These are phyloP conservation scores for Lactifluus volemus DNA, from an alignment of 768 basidiomycete genomes.

Conservation along the genomic window DNA sequence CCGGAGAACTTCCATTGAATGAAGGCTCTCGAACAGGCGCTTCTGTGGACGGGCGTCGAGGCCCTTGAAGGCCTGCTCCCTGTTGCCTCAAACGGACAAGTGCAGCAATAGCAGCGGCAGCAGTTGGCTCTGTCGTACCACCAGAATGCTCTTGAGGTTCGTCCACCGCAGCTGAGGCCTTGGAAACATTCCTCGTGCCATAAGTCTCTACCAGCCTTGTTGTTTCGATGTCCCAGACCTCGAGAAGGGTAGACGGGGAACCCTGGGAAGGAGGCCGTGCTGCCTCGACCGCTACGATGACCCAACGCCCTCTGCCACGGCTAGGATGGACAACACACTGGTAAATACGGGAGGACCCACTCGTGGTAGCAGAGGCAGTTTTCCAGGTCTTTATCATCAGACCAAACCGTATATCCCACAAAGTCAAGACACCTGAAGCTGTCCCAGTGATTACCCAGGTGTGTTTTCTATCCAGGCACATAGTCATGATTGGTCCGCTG, in stretches of 20 bases:
- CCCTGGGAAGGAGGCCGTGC: conserved; percentile 28
- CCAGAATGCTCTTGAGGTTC: conserved; percentile 46
- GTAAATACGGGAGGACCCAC: conserved; percentile 51
- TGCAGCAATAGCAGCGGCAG: conserved; percentile 71
- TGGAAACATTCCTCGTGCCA: conserved; percentile 42
- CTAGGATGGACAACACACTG: conserved; percentile 78
- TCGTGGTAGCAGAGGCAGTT: conserved; percentile 47
- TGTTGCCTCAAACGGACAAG: conserved; percentile 64
- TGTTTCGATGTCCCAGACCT: conserved; percentile 92
- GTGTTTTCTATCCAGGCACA: conserved; percentile 77
- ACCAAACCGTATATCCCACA: conserved; percentile 97
- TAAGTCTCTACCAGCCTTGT: conserved; percentile 74
- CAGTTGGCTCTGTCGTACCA: conserved; percentile 49
- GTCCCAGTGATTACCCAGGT: conserved; percentile 90
- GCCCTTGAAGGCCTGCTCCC: conserved; percentile 20
- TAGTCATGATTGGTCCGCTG: conserved; percentile 74
- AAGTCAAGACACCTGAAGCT: conserved; percentile 68
- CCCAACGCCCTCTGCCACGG: conserved; percentile 82
- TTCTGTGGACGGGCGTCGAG: conserved; percentile 22
- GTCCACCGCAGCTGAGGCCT: conserved; percentile 38
- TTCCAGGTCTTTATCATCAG: conserved; percentile 84
- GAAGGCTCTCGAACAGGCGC: conserved; percentile 23
- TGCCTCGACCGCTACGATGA: conserved; percentile 73
- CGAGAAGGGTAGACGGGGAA: conserved; percentile 42
- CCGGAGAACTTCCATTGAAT: conserved; percentile 45